phyloP scores from a whole-genome alignment of 2,329 filamentous ascomycete species.

The Lasiodiplodia citricola region DNA sequence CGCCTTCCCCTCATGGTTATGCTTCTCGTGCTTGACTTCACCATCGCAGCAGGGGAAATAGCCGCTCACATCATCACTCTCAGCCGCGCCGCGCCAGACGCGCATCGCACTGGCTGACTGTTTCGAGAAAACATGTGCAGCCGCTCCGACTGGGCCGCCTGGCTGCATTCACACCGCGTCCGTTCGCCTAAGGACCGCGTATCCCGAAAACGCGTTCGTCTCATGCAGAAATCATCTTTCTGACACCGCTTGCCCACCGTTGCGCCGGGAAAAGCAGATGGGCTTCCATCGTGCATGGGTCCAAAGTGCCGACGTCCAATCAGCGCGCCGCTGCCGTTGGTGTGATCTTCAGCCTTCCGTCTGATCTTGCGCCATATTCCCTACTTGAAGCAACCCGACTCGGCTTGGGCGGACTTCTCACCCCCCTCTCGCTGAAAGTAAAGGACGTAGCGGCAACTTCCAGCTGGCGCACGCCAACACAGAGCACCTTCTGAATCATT shows the following conservation, averaged over 20 bases:
- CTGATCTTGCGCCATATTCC: not conserved
- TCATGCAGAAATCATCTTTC: conserved; percentile 16
- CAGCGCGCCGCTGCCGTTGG: not conserved
- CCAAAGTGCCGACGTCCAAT: not conserved
- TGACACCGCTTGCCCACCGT: conserved; percentile 3
- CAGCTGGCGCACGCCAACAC: not conserved
- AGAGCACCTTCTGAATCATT: not conserved
- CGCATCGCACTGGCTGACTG: not conserved
- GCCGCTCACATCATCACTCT: not conserved
- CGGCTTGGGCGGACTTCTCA: not conserved
- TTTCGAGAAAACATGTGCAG: conserved; percentile 7
- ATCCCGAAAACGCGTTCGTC: not conserved
- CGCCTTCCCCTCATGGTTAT: not conserved
- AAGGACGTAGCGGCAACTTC: conserved; percentile 7
- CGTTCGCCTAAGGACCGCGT: not conserved
- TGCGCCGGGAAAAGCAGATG: conserved; percentile 4
- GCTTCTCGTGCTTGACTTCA: conserved; percentile 1
- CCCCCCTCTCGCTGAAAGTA: not conserved
- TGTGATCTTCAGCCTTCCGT: conserved; percentile 2
- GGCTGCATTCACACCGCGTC: not conserved
- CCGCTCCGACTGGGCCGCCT: not conserved
- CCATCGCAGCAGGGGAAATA: not conserved
- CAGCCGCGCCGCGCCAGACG: not conserved
- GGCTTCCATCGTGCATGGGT: not conserved
- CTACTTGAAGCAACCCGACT: not conserved